Base-by-base conservation (phyloP, 1,139 yeast species). In the Candida albicans region DNA sequence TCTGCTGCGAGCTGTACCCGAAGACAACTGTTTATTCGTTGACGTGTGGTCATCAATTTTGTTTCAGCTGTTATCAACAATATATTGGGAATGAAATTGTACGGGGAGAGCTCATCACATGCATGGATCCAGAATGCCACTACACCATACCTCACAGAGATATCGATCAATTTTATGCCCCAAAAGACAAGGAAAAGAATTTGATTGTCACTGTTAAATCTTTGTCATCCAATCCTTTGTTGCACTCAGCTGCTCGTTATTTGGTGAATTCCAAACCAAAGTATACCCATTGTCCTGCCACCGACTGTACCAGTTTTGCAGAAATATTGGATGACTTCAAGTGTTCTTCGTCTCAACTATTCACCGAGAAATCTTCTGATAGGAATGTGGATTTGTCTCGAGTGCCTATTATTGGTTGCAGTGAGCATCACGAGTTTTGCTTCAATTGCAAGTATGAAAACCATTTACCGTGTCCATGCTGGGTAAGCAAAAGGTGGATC, bases 391-490 rank as follows among this genome's bases (percentile, higher is more conserved):
- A 59, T 47, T 72, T 62, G 12, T 39, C 54, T 1, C 45, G 49
- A 25, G 56, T 80, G 8, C 93, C 95, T 1, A 73, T 81, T 8
- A 97, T 89, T 1, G 66, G 71, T 33, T 93, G 99, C 61, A 59
- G 67, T 1, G 70, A 77, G 40, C 78, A 76, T 7, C 93, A 90
- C 56, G 77, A 76, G 46, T 93, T 91, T 58, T 93, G 99, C 58
- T 86, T 84, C 55, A 70, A 75, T 18, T 93, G 99, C 62, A 79
- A 79, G 22, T 73, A 70, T 49, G 93, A 85, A 57, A 84, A 85
- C 54, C 99, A 93, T 62, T 68, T 81, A 26, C 98, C 98, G 0
- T 79, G 88, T 31, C 88, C 95, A 1, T 93, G 99, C 59, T 66
- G 67, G 54, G 59, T 87, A 10, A 86, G 86, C 1, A 73, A 73